A percentile compares a stretch with the other conserved stretches of the same genome.
These are phyloP conservation scores for Solanum chacoense DNA, from an alignment of 305 asterid genomes.

Conservation along the genomic window DNA sequence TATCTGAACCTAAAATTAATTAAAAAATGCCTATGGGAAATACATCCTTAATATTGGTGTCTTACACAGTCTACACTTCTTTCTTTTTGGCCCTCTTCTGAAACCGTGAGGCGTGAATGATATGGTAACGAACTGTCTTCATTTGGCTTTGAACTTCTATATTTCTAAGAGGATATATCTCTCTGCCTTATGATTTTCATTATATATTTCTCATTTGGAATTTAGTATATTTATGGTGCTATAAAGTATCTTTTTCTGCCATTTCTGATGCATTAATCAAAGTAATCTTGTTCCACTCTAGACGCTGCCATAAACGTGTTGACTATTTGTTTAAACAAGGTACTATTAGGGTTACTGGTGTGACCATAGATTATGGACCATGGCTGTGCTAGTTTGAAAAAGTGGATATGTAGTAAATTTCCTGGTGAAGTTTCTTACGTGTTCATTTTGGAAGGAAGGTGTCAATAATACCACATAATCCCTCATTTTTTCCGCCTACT, in stretches of 20 bases:
- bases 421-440: background rate
- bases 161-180: background rate
- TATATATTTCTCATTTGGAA: background rate
- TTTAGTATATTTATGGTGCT: background rate
- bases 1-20: background rate
- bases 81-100: background rate
- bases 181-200: background rate
- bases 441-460: background rate
- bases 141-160: background rate
- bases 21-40: background rate
- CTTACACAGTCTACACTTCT: background rate
- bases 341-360: background rate
- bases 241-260: background rate
- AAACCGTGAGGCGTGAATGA: background rate
- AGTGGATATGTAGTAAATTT: background rate
- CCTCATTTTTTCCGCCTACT: background rate
- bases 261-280: background rate
- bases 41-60: background rate
- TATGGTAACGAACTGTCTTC: background rate
- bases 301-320: background rate
- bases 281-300: background rate
- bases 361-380: background rate
- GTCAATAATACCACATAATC: background rate
- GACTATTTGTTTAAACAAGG: background rate
- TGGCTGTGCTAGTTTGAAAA: background rate